phyloP scores from a whole-genome alignment of 2,329 filamentous ascomycete genomes.

The Calonectria montana region DNA sequence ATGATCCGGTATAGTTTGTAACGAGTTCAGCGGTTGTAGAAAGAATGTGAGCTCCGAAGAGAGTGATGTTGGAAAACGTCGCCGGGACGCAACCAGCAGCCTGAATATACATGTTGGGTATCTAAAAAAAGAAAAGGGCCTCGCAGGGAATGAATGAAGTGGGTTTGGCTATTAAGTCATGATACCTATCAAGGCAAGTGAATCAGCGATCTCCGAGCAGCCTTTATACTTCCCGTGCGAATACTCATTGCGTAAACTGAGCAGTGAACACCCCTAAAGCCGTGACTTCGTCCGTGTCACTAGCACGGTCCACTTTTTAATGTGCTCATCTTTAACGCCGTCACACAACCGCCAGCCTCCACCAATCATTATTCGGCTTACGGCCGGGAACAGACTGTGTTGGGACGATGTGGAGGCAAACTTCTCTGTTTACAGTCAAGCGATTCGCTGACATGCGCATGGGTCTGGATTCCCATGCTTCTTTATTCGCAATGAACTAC shows the following conservation, averaged over 20 bases:
- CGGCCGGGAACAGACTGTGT: background rate
- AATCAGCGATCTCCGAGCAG: background rate
- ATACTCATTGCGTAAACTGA: background rate
- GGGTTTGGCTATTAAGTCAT: background rate
- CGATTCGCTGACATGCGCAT: background rate
- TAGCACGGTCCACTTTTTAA: background rate
- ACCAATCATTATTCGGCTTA: background rate
- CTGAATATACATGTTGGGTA: background rate
- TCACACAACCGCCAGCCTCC: background rate
- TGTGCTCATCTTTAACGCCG: background rate
- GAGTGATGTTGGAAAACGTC: conserved; percentile 1
- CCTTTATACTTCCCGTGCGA: background rate
- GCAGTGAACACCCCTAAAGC: background rate
- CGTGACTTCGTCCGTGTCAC: background rate
- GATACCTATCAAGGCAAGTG: no score
- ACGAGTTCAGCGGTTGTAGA: background rate
- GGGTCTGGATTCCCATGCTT: background rate
- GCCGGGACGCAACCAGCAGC: background rate
- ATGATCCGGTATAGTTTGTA: background rate
- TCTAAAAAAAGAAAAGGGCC: background rate
- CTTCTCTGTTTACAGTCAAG: background rate
- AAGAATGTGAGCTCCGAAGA: background rate
- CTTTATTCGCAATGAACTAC: background rate
- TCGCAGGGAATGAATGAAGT: background rate
- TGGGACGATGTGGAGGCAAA: background rate